Percentiles rank a stretch among this genome's conserved stretches.
phyloP scores from a whole-genome alignment of 108 stramenopile species.

The Fragilariopsis cylindrus region DNA sequence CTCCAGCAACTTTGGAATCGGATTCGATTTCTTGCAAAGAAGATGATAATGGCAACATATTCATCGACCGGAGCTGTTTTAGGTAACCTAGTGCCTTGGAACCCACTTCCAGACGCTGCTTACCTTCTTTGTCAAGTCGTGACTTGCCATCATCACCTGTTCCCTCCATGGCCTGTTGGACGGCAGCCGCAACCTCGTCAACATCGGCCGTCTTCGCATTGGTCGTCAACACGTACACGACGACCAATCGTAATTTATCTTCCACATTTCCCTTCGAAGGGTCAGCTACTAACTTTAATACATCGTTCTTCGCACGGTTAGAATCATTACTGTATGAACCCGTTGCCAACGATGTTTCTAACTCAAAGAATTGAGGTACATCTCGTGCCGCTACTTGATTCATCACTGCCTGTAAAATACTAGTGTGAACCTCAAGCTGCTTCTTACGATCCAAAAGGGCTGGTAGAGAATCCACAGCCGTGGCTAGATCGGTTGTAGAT shows the following conservation, averaged over 20 bases:
- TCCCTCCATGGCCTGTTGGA: slow-evolving; percentile 67
- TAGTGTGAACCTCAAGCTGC: slow-evolving; percentile 94
- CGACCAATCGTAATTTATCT: slow-evolving; percentile 93
- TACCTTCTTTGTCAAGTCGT: slow-evolving; percentile 62
- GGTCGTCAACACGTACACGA: slow-evolving; percentile 81
- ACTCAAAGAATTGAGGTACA: slow-evolving; percentile 95
- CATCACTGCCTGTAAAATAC: slow-evolving; percentile 97
- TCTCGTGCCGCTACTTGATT: slow-evolving; percentile 94
- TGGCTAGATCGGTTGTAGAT: slow-evolving; percentile 67
- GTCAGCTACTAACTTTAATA: slow-evolving; percentile 77
- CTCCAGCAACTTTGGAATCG: slow-evolving; percentile 34
- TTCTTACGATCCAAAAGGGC: slow-evolving; percentile 93
- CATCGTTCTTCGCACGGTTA: slow-evolving; percentile 71
- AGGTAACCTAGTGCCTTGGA: slow-evolving; percentile 75
- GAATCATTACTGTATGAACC: slow-evolving; percentile 82
- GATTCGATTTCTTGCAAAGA: slow-evolving; percentile 56
- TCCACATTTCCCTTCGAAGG: slow-evolving; percentile 89
- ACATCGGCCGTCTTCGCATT: slow-evolving; percentile 74
- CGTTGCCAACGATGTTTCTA: slow-evolving; percentile 83
- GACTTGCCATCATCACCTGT: slow-evolving; percentile 42
- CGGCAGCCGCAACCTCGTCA: slow-evolving; percentile 76
- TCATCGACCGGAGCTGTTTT: slow-evolving; percentile 87
- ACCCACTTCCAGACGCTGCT: slow-evolving; percentile 49
- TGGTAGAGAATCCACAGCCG: slow-evolving; percentile 94
- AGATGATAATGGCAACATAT: slow-evolving; percentile 78